Evolutionary conservation across 768 basidiomycete species (phyloP), one percentile per base, ranked within the genome.

Genomic region (Cantharellus anzutake): DNA sequence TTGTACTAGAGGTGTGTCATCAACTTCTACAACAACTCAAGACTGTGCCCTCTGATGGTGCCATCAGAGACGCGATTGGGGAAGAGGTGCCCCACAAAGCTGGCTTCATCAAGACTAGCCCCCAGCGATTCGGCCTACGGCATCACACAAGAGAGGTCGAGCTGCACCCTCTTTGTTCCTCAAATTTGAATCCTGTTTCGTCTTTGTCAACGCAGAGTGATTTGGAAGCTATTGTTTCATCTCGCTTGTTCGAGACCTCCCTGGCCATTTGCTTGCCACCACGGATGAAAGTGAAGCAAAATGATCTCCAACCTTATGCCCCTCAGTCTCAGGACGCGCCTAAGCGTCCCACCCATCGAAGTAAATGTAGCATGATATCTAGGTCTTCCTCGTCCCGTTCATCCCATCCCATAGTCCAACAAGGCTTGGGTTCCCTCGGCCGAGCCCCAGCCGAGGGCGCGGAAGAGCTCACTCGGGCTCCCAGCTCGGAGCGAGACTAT

Each of bases 401-500:
- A n/a, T n/a, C 44, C 44, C 44, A 7, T 48, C 44, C 11, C 20
- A 48, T 48, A 7, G 44, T 48, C n/a, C 20, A 48, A 20, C 44
- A 48, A 48, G 44, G 44, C 44, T 48, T 48, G 11, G 20, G 11
- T 48, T 20, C 44, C 11, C 44, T 7, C 11, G 44, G 20, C 44
- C 20, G 11, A 20, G 20, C 44, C 44, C 20, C 44, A 7, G 7
- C 11, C 7, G 11, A 7, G 44, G 44, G 7, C 44, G 20, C 44
- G 20, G 7, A 7, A 7, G 11, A 48, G 7, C 44, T 48, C 44
- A 7, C 11, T n/a, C 60, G 59, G 41, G 29, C 37, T n/a, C 56
- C 59, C 37, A n/a, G 29, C 35, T 4, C 44, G 34, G 35, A 40
- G 41, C 41, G 63, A 5, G 5, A 80, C 86, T 2, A 78, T 86